Conservation (phyloP, 148 eudicot species). For the Chenopodium formosanum region DNA sequence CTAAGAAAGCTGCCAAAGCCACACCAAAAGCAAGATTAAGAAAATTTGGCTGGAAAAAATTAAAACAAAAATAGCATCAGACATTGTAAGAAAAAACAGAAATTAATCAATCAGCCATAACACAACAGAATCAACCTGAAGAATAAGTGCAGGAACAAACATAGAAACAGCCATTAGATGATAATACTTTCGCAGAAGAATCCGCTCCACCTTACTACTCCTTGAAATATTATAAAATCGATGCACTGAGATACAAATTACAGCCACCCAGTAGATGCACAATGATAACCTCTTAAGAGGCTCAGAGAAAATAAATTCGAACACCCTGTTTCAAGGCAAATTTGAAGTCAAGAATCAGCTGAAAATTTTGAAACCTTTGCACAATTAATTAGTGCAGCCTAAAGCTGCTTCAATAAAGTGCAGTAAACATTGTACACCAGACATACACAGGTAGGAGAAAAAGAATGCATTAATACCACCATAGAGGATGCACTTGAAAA, state of each 20-base stretch:
- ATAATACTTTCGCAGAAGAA: conserved; percentile 92
- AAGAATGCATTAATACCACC: conserved; percentile 54
- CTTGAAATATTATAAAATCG: conserved; percentile 78
- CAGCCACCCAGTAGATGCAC: conserved; percentile 77
- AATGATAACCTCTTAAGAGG: conserved; percentile 81
- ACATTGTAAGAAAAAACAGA: background rate
- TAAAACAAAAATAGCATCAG: conserved; percentile 11
- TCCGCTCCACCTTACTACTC: conserved; percentile 84
- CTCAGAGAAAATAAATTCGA: conserved; percentile 75
- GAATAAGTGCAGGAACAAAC: conserved; percentile 90
- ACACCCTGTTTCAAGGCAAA: conserved; percentile 56
- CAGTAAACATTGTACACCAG: background rate
- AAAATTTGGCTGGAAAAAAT: conserved; percentile 66
- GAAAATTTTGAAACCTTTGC: background rate
- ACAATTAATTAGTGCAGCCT: background rate
- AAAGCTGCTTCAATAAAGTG: background rate
- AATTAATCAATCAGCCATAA: background rate
- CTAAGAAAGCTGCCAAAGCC: conserved; percentile 85
- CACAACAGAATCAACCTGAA: conserved; percentile 54
- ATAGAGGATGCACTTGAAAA: conserved; percentile 72
- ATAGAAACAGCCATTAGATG: conserved; percentile 91
- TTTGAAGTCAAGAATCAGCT: conserved; percentile 16
- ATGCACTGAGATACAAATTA: conserved; percentile 59
- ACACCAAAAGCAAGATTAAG: conserved; percentile 92
- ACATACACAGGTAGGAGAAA: background rate